Evolutionary conservation across 768 basidiomycete genomes (phyloP), one percentile per base, ranked within the genome.

Genomic region (Serpula lacrymans): DNA sequence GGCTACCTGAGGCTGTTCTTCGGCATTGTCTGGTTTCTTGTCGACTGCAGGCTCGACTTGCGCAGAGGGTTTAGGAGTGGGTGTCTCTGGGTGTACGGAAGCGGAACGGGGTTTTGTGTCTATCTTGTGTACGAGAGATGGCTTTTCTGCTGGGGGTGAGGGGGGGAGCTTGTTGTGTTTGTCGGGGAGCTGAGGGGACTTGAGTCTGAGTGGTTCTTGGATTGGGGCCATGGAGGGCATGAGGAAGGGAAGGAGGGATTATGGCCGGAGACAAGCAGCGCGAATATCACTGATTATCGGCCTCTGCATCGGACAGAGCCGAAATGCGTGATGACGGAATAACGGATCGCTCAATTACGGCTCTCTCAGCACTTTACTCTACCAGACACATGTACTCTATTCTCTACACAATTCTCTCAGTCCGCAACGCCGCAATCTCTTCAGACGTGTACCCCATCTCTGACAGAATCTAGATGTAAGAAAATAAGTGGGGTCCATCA

Each of bases 371-470:
- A n/a, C n/a, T n/a, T n/a, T n/a, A n/a, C n/a, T n/a, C n/a, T n/a
- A n/a, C n/a, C n/a, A n/a, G n/a, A n/a, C n/a, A n/a, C n/a, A n/a
- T n/a, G n/a, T n/a, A n/a, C n/a, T n/a, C n/a, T n/a, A 47, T 35
- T 21, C 23, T 49, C 44, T 65, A 68, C 43, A 77, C 66, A 23
- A 69, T 62, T 51, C 64, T 63, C 49, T 64, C 57, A 53, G 54
- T 53, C 47, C 70, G 66, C 52, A 84, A 52, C 39, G 60, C 60
- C 37, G 54, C 47, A 46, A 82, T 74, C 39, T 68, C 65, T 33
- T 58, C 43, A 31, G 21, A 38, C 36, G 50, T 51, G 43, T 73
- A 75, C 47, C 72, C 73, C 37, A 75, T 46, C 49, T 73, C 74
- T 81, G 43, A 27, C 40, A 43, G 38, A 28, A 39, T 39, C 44